Base-by-base conservation (phyloP, 2,329 filamentous ascomycete genomes). In the Didymella segeticola region DNA sequence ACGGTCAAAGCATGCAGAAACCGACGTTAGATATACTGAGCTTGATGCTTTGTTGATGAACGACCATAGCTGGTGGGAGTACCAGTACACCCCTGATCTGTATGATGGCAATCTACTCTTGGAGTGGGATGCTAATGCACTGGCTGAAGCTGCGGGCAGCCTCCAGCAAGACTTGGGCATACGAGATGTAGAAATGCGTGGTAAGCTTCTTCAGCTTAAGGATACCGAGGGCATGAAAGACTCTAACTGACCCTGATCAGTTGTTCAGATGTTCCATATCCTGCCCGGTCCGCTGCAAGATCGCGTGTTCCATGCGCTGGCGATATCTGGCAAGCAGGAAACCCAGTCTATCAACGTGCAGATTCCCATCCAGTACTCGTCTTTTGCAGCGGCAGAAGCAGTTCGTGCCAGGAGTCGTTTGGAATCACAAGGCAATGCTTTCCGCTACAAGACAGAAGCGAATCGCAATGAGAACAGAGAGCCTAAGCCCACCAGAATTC, bases 241-340 rank as follows among this genome's bases (percentile, higher is more conserved):
- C 9, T 14, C 39, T 19, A 12, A 29, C 34, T 43, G 5, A 37
- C 26, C 15, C 29, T 65, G 14, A 9, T 3, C 9, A 62, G 75
- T 89, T 19, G 81, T 83, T 57, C 86, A 90, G 75, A 89, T 89
- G 80, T 81, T 82, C 49, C 89, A 91, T 70, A 78, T 79, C 38
- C 79, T 91, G 27, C 82, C 63, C 4, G 56, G 79, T 3, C 79
- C 84, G n/a, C 77, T 91, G 7, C 79, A 80, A 53, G 82, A 86
- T 58, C 84, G 89, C 43, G 82, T 84, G 2, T 92, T 91, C 61
- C 81, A 86, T 14, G 84, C 88, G 2, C 70, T 91, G 43, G 84
- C 90, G 67, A 75, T 89, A 49, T 84, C 85, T 10, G 54, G 53
- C 8, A 64, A 64, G 43, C 31, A 56, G n/a, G 68, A 71, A 51